These are phyloP conservation scores for Fusarium oxysporum DNA, from an alignment of 2,329 filamentous ascomycete species.

Conservation along the genomic window DNA sequence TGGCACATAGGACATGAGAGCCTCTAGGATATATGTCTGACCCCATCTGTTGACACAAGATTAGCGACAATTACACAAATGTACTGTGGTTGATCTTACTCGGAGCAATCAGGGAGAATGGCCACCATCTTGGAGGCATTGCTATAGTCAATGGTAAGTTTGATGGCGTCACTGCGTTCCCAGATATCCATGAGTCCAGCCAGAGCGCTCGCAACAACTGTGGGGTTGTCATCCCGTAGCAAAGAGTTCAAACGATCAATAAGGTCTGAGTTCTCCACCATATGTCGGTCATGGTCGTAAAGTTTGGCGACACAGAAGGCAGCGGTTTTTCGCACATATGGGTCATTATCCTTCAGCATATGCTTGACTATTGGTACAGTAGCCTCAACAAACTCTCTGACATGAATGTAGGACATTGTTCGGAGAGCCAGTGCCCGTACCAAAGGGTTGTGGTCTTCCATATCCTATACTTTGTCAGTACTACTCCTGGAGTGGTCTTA, in stretches of 20 bases:
- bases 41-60: conserved; percentile 77
- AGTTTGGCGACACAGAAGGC: conserved; percentile 97
- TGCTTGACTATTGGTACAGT: conserved; percentile 86
- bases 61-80: conserved; percentile 14
- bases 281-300: conserved; percentile 92
- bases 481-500: neutral
- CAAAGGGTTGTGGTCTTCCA: conserved; percentile 92
- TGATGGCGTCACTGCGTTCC: conserved; percentile 97
- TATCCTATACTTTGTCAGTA: conserved; percentile 71
- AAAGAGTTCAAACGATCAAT: conserved; percentile 92
- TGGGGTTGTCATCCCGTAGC: conserved; percentile 95
- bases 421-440: conserved; percentile 91
- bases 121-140: conserved; percentile 99
- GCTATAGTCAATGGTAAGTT: conserved; percentile 95
- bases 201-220: conserved; percentile 93
- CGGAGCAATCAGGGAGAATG: conserved; percentile 95
- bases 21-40: conserved; percentile 97
- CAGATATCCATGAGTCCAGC: conserved; percentile 96
- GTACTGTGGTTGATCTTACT: conserved; percentile 69
- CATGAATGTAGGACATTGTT: conserved; percentile 97
- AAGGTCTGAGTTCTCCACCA: conserved; percentile 90
- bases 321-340: conserved; percentile 97
- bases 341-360: conserved; percentile 86
- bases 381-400: conserved; percentile 93
- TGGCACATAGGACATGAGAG: conserved; percentile 96